A percentile compares a stretch with the other conserved stretches of the same genome.
phyloP scores from a whole-genome alignment of 78 protist genomes.

The Dictyostelium capitatum region DNA sequence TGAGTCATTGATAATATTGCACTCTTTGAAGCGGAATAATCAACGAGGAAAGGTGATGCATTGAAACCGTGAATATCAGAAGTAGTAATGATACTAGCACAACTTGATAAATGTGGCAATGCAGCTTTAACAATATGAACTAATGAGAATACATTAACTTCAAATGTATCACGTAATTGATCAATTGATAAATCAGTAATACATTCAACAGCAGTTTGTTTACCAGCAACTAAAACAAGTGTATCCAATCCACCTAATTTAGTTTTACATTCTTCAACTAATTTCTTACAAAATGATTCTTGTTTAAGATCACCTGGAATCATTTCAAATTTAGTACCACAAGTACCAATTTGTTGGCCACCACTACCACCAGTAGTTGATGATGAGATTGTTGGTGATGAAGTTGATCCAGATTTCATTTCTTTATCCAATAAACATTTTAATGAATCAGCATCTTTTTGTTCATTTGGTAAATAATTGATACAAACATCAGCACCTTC shows the following conservation, averaged over 20 bases:
- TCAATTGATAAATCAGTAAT: not conserved
- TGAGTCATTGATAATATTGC: not conserved
- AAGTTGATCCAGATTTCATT: no score
- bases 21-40: not conserved
- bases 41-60: not conserved
- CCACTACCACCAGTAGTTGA: not conserved
- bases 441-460: not conserved
- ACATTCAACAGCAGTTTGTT: not conserved
- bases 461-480: not conserved
- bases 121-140: not conserved
- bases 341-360: no score
- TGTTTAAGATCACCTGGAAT: not conserved
- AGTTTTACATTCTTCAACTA: not conserved
- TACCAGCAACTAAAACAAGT: not conserved
- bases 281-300: not conserved
- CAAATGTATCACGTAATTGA: not conserved
- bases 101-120: not conserved
- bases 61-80: not conserved
- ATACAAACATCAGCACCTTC: constrained; percentile 6
- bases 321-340: not conserved
- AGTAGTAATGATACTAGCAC: not conserved
- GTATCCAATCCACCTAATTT: not conserved
- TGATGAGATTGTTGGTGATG: not conserved
- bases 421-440: not conserved
- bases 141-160: not conserved